Evolutionary conservation across 345 rosid genomes (phyloP), one percentile per base, ranked within the genome.

Genomic region (Alliaria petiolata): DNA sequence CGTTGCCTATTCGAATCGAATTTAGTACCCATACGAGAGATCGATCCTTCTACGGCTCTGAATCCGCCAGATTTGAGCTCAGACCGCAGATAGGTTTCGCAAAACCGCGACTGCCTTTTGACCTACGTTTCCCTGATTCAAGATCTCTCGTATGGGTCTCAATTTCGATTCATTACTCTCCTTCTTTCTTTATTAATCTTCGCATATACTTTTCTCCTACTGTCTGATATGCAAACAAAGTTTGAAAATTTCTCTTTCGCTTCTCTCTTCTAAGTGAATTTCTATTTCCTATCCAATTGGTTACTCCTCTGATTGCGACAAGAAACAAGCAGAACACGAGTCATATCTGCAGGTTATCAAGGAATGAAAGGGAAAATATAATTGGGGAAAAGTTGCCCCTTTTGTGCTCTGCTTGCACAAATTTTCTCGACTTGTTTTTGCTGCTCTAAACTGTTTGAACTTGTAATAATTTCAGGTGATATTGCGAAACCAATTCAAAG

Each of bases 401-500:
- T 28, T 26, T 51, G 8, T 12, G n/a, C n/a, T n/a, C n/a, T n/a
- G n/a, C n/a, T n/a, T n/a, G n/a, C n/a, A n/a, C n/a, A n/a, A n/a
- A n/a, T n/a, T n/a, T n/a, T n/a, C n/a, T n/a, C n/a, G n/a, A n/a
- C n/a, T n/a, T n/a, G n/a, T n/a, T n/a, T 49, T 3, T 25, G 6
- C 44, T 71, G 6, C 14, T 20, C 47, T 62, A 72, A 62, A n/a
- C n/a, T n/a, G n/a, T n/a, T n/a, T n/a, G n/a, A n/a, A 12, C 17
- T 26, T 52, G 1, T 67, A 16, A 45, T 75, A 3, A 12, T 62
- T 36, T 44, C 75, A 76, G 79, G 79, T 75, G 35, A 67, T 34
- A 28, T 62, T 66, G 65, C 11, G 19, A 53, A 46, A 45, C 62
- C 38, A 31, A 20, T 42, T 58, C 1, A n/a, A 40, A 3, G 33